A percentile compares a stretch with the other conserved stretches of the same genome.
These are phyloP conservation scores for Collybiopsis confluens DNA, from an alignment of 768 basidiomycete genomes.

Conservation along the genomic window DNA sequence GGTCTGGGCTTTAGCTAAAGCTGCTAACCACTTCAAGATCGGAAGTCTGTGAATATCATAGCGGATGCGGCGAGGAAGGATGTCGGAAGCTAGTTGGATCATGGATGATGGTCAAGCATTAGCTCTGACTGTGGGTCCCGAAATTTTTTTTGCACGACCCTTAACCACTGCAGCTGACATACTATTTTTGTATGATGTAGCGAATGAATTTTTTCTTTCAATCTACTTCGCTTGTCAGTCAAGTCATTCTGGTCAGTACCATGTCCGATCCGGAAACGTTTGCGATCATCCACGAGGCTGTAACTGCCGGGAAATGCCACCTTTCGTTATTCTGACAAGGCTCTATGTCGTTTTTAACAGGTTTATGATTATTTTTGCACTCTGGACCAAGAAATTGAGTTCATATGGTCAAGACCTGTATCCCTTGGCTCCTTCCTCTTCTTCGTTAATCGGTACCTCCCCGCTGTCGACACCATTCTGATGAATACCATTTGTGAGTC, in stretches of 20 bases:
- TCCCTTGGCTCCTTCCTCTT: constrained; percentile 28
- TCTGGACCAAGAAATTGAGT: constrained; percentile 31
- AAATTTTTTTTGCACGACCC: too few species aligned
- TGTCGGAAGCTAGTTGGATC: too few species aligned
- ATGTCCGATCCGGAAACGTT: too few species aligned
- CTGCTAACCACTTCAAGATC: too few species aligned
- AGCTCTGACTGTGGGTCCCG: background rate
- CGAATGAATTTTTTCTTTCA: constrained; percentile 5
- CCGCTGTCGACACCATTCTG: constrained; percentile 34
- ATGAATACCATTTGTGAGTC: constrained; percentile 1
- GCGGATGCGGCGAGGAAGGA: too few species aligned
- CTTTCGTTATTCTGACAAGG: background rate
- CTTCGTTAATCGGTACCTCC: constrained; percentile 36
- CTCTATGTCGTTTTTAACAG: constrained; percentile 13
- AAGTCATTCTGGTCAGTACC: constrained; percentile 21
- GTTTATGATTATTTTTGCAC: constrained; percentile 33
- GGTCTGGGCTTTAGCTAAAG: too few species aligned
- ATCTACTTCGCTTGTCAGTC: constrained; percentile 22
- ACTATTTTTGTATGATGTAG: background rate
- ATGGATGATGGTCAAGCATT: background rate
- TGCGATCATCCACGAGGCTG: too few species aligned
- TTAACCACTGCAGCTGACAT: background rate
- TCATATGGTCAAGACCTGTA: constrained; percentile 29
- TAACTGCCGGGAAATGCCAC: too few species aligned
- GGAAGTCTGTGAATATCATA: too few species aligned